Evolutionary conservation across 176 grass and related monocot genomes (phyloP).

Genomic region (Eragrostis nindensis): DNA sequence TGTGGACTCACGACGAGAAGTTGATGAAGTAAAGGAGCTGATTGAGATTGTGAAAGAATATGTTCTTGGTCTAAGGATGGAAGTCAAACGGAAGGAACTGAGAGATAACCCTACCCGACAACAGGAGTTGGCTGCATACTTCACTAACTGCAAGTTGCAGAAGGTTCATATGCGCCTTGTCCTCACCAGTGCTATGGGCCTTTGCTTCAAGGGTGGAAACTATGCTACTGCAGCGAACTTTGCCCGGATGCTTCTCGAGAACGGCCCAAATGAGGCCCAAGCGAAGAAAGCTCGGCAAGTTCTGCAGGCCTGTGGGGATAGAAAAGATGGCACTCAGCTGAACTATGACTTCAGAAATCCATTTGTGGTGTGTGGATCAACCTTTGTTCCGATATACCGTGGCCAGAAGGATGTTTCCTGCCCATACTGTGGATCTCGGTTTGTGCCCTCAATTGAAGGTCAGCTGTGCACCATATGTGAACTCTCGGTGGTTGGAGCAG

Average conservation of each 20-base stretch:
- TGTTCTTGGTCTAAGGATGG: constrained; percentile 82
- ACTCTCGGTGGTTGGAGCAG: constrained; percentile 69
- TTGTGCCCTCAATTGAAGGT: constrained; percentile 56
- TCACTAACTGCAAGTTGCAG: constrained; percentile 91
- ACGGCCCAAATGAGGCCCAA: constrained; percentile 60
- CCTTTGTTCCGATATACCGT: constrained; percentile 80
- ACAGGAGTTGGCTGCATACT: constrained; percentile 81
- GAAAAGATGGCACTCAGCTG: constrained; percentile 48
- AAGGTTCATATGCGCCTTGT: constrained; percentile 81
- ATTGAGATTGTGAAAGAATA: constrained; percentile 82
- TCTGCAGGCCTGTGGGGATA: constrained; percentile 52
- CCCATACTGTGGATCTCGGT: constrained; percentile 74
- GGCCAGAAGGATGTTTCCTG: constrained; percentile 87
- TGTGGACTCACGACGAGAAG: constrained; percentile 83
- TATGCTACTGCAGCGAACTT: constrained; percentile 73
- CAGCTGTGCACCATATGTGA: constrained; percentile 89
- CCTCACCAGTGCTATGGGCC: constrained; percentile 67
- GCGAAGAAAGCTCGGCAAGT: constrained; percentile 78
- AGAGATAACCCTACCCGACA: constrained; percentile 58
- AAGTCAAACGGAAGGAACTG: constrained; percentile 74
- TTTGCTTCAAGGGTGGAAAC: constrained; percentile 69
- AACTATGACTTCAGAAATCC: constrained; percentile 92
- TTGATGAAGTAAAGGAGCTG: constrained; percentile 92
- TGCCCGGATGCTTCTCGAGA: constrained; percentile 79
- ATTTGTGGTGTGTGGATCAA: constrained; percentile 82